Evolutionary conservation across 2,329 filamentous ascomycete genomes (phyloP), one percentile per base, ranked within the genome.

Genomic region (Cladophialophora psammophila): DNA sequence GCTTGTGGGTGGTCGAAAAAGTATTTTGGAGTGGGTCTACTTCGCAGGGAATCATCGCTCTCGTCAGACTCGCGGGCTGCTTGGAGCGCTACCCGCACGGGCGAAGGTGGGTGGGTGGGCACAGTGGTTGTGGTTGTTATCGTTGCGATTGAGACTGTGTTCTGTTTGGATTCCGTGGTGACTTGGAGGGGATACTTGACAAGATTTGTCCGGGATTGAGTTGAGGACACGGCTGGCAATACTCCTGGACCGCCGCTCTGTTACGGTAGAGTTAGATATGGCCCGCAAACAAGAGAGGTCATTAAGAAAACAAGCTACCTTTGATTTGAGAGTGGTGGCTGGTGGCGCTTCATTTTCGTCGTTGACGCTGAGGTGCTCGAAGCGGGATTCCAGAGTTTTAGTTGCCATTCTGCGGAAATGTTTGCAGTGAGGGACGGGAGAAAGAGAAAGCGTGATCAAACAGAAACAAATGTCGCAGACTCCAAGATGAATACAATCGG

Each of bases 331-430:
- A 77, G 91, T 89, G 32, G 77, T 71, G 69, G 81, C 82, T 70
- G 87, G 84, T 63, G 81, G 81, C 36, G 83, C 80, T 66, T 92
- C 90, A 76, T 94, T 96, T 80, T 97, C 94, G 76, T 97, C 94
- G 74, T 91, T 90, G 69, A 97, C 92, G 20, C 91, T 90, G 81
- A 97, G 87, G 79, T 90, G 90, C 88, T 97, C 93, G 76, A 98
- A 92, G 74, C 92, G 91, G 80, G 91, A 85, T 82, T 97, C 94
- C 55, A 98, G 85, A 60, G 88, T 88, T 73, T 91, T 88, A 66
- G 91, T 87, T 71, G 94, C 88, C 91, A 94, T 86, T 18, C 18
- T 48, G 52, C 13, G 35, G 60, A 13, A 50, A 32, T 35, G 38
- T 15, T 5, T 5, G 35, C 12, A 2, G 13, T n/a, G 55, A 58